Evolutionary conservation across 257 asterid species (phyloP).

Genomic region (Parsonsia alboflavescens): DNA sequence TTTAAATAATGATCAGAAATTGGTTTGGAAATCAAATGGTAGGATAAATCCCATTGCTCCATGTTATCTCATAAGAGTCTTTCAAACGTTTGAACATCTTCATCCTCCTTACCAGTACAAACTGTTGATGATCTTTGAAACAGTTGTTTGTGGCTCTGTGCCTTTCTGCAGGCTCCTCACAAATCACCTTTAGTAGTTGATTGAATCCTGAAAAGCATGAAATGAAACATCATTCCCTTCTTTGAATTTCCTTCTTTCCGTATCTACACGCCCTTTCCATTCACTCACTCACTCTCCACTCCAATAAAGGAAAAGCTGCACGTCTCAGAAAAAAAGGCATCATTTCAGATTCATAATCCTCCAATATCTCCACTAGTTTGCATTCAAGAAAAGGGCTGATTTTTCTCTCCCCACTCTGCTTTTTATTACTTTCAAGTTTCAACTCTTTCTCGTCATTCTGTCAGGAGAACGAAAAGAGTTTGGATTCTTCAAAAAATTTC

Average conservation of each 20-base stretch:
- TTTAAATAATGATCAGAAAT: too few species aligned
- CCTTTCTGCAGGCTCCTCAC: background rate
- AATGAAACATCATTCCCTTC: constrained; percentile 2
- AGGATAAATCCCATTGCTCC: background rate
- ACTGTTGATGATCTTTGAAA: background rate
- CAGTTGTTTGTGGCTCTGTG: too few species aligned
- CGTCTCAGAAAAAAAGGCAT: background rate
- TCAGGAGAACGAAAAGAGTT: constrained; percentile 17
- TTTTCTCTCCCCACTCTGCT: background rate
- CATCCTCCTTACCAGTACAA: background rate
- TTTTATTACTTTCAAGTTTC: background rate
- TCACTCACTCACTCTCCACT: background rate
- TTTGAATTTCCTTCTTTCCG: constrained; percentile 4
- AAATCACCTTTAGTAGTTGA: background rate
- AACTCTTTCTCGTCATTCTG: constrained; percentile 20
- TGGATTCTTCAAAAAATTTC: constrained; percentile 12
- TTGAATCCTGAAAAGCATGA: constrained; percentile 12
- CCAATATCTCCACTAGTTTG: constrained; percentile 8
- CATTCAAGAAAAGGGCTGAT: constrained; percentile 15
- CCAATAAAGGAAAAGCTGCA: constrained; percentile 16
- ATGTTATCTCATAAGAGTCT: too few species aligned
- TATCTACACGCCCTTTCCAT: constrained; percentile 2
- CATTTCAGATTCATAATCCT: background rate
- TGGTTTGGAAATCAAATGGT: too few species aligned
- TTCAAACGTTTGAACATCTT: background rate